Evolutionary conservation across 106 monocot species (phyloP), one percentile per base, ranked within the genome.

Genomic region (Vanilla planifolia): DNA sequence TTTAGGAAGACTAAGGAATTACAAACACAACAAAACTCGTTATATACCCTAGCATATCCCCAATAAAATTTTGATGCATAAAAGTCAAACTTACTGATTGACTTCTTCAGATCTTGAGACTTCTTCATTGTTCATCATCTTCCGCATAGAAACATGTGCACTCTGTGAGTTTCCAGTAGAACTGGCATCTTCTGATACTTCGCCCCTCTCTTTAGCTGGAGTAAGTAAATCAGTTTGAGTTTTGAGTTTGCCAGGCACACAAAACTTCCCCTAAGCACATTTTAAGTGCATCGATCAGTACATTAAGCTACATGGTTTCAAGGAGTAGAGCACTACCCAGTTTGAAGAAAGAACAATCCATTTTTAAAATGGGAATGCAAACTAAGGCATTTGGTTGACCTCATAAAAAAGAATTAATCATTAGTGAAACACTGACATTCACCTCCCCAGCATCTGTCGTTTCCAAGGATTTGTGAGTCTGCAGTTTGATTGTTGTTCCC

Each of bases 21-120:
- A n/a, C n/a, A n/a, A n/a, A n/a, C n/a, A n/a, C n/a, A n/a, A n/a
- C n/a, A n/a, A n/a, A n/a, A n/a, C n/a, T n/a, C n/a, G n/a, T n/a
- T n/a, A n/a, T n/a, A n/a, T n/a, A n/a, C n/a, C n/a, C n/a, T n/a
- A n/a, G n/a, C n/a, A n/a, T n/a, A n/a, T n/a, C n/a, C n/a, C n/a
- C n/a, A n/a, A n/a, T n/a, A n/a, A n/a, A n/a, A n/a, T n/a, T n/a
- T n/a, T n/a, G n/a, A n/a, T n/a, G n/a, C n/a, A 27, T 44, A 9
- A 20, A 46, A 30, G 59, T 44, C n/a, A 59, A 57, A 13, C 55
- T 48, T 58, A 74, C 74, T 57, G n/a, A 52, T 23, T 10, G 35
- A 56, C 44, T 11, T 51, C 37, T 28, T 62, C 57, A 43, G 47
- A 62, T 65, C 52, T 37, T 22, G 29, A 8, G n/a, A n/a, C 43